A percentile compares a stretch with the other conserved stretches of the same genome.
phyloP scores from a whole-genome alignment of 148 eudicot genomes.

The Persicaria tinctoria region DNA sequence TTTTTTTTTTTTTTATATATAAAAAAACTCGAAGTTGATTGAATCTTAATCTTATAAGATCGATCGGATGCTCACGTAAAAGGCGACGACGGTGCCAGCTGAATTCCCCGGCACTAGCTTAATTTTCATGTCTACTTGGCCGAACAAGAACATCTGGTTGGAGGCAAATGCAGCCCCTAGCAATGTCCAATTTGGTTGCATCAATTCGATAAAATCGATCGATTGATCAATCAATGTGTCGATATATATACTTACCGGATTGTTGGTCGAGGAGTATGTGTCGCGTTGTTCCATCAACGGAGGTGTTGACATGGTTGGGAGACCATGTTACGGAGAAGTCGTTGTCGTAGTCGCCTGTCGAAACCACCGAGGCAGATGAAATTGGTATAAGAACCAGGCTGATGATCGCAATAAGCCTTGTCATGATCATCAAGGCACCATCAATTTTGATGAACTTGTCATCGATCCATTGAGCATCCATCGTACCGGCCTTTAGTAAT shows the following conservation, averaged over 20 bases:
- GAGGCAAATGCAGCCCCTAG: constrained; percentile 75
- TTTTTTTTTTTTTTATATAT: too few species aligned
- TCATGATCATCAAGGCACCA: neutral
- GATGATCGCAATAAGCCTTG: too few species aligned
- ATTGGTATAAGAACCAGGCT: neutral
- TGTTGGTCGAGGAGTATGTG: constrained; percentile 54
- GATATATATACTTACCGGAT: constrained; percentile 38
- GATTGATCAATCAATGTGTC: neutral
- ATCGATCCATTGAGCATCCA: neutral
- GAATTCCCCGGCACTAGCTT: constrained; percentile 66
- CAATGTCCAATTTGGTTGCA: neutral
- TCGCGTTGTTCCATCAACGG: constrained; percentile 55
- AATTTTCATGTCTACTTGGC: constrained; percentile 82
- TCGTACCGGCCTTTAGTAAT: neutral
- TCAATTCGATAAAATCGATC: neutral
- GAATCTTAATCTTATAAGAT: neutral
- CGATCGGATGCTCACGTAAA: constrained; percentile 33
- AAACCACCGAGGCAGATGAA: constrained; percentile 48
- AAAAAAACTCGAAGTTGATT: neutral
- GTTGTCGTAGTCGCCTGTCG: constrained; percentile 65
- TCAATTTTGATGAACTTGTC: neutral
- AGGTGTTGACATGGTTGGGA: constrained; percentile 71
- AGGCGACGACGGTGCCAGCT: constrained; percentile 86
- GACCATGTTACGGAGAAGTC: constrained; percentile 79
- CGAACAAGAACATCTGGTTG: constrained; percentile 69